Base-by-base conservation (phyloP, 2,329 filamentous ascomycete species). In the Cercospora sp. region DNA sequence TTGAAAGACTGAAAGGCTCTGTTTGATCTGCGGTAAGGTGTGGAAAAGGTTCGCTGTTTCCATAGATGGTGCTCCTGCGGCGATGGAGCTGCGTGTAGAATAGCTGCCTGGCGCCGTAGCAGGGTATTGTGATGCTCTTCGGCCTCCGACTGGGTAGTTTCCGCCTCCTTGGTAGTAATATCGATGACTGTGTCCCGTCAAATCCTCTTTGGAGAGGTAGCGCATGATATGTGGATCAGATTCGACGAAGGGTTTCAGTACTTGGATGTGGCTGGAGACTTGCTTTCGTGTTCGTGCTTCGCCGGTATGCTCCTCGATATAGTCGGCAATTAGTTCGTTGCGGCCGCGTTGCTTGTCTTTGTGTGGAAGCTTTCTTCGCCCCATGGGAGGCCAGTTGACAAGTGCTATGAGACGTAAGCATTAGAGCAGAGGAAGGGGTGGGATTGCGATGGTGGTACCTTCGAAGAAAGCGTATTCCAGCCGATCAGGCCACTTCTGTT, bases 201-300 rank as follows among this genome's bases (percentile, higher is more conserved):
- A 70, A 64, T 80, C 78, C 36, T 77, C 74, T 63, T 75, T 79
- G 5, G 80, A 79, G 70, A 83, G 78, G 66, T 79, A 81, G 60
- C 76, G 72, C 75, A 83, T 78, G 69, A 83, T 86, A 68, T 82
- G 79, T 30, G 83, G 82, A 68, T 87, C 83, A 5, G 83, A 80
- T 69, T 82, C 81, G 42, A 89, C 79, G 68, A 86, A 84, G 12
- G 82, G 83, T 75, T 87, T 87, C 20, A 89, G 79, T 2, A 89
- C 87, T 76, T 89, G 87, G 28, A 89, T 83, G 74, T 89, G 87
- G 72, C 87, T 89, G 0, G 87, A 89, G 4, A 89, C 85, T 73
- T 89, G 86, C 75, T 89, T 89, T 61, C 87, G 81, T 16, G 77
- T 79, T 63, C 87, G 81, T 28, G 73, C 74, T 65, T 84, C 83